A percentile compares a stretch with the other conserved stretches of the same genome.
These are phyloP conservation scores for Breviolum minutum DNA, from an alignment of 73 alveolate genomes.

Conservation along the genomic window DNA sequence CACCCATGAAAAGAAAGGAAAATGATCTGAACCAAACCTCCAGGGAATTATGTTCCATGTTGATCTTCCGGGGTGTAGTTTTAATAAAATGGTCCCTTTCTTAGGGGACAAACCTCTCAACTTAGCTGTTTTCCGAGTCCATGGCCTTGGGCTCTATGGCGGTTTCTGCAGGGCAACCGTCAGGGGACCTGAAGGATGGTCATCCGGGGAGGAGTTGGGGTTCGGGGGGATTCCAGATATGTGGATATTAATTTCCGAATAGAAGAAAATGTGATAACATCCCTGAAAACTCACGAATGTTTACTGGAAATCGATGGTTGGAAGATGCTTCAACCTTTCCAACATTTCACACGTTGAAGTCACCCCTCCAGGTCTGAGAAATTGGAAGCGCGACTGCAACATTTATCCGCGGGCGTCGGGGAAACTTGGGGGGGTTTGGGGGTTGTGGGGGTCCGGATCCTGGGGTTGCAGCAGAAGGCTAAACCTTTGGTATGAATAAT, in stretches of 20 bases:
- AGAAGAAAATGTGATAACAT: not conserved
- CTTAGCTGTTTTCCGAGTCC: not conserved
- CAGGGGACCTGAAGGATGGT: too few relatives aligned
- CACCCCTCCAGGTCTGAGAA: slow-evolving; percentile 38
- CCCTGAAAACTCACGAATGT: too few relatives aligned
- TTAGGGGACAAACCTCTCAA: not conserved
- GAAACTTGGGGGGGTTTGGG: not conserved
- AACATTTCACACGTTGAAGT: not conserved
- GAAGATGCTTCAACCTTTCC: too few relatives aligned
- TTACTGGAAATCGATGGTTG: too few relatives aligned
- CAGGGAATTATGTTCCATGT: too few relatives aligned
- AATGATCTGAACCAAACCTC: not conserved
- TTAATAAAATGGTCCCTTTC: too few relatives aligned
- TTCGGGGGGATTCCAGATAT: too few relatives aligned
- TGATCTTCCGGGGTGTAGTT: too few relatives aligned
- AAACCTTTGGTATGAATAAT: not conserved
- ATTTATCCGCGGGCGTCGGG: slow-evolving; percentile 70
- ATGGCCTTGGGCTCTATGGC: slow-evolving; percentile 88
- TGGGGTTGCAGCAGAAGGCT: not conserved
- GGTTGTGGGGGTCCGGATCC: not conserved
- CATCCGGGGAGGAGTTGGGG: too few relatives aligned
- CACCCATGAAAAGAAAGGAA: not conserved
- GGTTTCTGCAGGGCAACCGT: slow-evolving; percentile 79
- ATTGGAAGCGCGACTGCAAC: slow-evolving; percentile 68
- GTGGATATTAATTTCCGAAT: not conserved